Conservation (phyloP, 805 yeast species). For the Wickerhamiella cacticola region DNA sequence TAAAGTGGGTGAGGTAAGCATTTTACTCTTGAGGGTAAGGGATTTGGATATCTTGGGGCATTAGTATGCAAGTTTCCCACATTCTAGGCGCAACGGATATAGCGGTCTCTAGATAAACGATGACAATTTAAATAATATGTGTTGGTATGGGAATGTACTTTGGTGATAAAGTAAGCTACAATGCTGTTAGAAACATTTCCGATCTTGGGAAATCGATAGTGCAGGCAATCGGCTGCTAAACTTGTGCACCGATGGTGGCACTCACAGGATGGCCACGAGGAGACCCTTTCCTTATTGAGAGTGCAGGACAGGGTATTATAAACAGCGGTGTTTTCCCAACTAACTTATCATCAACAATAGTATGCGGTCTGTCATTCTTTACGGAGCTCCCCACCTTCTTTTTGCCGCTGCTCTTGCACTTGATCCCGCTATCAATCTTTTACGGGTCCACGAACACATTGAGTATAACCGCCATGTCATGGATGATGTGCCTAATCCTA, state of each 20-base stretch:
- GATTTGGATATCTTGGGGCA: neutral
- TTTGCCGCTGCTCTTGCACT: conserved; percentile 8
- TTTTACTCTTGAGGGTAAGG: neutral
- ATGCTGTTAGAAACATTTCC: no score
- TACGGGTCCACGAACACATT: conserved; percentile 6
- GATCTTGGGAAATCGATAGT: no score
- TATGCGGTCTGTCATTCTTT: conserved; percentile 7
- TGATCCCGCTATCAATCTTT: conserved; percentile 6
- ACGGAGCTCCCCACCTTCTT: conserved; percentile 8
- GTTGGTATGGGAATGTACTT: no score
- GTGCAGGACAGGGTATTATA: neutral
- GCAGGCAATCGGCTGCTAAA: neutral
- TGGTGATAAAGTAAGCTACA: no score
- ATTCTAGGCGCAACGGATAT: no score
- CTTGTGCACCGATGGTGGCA: neutral
- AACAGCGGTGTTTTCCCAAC: neutral
- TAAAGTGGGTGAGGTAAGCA: neutral
- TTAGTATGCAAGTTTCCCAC: no score
- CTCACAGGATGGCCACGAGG: neutral
- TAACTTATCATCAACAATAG: neutral
- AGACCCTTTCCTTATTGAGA: neutral
- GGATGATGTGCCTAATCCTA: neutral
- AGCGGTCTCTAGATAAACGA: no score
- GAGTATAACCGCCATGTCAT: conserved; percentile 6
- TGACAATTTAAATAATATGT: no score